Evolutionary conservation across 2,329 filamentous ascomycete species (phyloP), one percentile per base, ranked within the genome.

Genomic region (Fusarium sp.): DNA sequence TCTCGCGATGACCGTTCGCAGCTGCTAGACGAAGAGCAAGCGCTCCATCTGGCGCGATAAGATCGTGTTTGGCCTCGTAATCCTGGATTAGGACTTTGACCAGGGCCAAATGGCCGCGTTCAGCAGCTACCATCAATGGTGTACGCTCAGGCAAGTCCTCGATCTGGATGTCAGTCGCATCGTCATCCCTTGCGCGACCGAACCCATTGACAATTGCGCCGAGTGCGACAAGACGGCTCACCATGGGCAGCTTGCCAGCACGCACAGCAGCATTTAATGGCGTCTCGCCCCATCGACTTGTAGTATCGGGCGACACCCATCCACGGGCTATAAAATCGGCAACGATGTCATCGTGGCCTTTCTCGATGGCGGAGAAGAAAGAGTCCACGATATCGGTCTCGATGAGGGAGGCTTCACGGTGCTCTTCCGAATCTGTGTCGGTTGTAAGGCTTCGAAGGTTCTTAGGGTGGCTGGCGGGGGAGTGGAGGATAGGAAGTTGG

Each of bases 1-100:
- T 74, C 10, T 84, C 83, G 18, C 78, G 72, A 55, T 85, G 83
- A 2, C 78, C 77, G 21, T 76, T 77, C 3, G 68, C 60, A 1
- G 81, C 82, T 1, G 84, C 84, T 2, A 86, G 77, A 2, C 83
- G 80, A 16, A 85, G 72, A 2, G 84, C 83, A 2, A 81, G 76
- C 50, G 83, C 79, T 0, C 83, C 84, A 53, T 84, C 82, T 7
- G 81, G 80, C 1, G 83, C 82, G 11, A 85, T 74, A 8, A 83
- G 50, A 2, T 75, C 70, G 68, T 85, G 83, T 64, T 84, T 78
- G 15, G 83, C 83, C 20, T 75, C 72, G 23, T 80, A 79, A 15
- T 80, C 77, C 20, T 81, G 76, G 46, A 81, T 72, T 15, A 85
- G 72, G 2, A 84, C 71, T 63, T 75, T 79, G 31, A 82, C 83